phyloP scores from a whole-genome alignment of 2,329 filamentous ascomycete genomes.

The Hymenoscyphus salicellus region DNA sequence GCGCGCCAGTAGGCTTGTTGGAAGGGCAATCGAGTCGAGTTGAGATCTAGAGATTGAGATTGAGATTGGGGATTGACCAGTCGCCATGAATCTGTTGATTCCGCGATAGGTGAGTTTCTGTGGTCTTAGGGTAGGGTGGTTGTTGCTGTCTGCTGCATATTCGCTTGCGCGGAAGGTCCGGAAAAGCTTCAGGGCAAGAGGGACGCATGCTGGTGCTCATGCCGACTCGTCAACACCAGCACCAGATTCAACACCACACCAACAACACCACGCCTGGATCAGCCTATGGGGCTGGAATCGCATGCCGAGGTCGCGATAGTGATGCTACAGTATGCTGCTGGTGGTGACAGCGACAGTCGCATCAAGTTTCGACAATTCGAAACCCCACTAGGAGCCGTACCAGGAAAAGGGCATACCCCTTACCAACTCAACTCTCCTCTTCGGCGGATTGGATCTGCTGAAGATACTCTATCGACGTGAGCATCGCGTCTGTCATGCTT shows the following conservation, averaged over 20 bases:
- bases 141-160: not conserved
- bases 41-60: no score
- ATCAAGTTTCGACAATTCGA: not conserved
- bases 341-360: not conserved
- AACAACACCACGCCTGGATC: not conserved
- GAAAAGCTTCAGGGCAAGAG: not conserved
- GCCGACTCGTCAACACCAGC: constrained; percentile 7
- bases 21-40: no score
- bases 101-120: no score
- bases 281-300: not conserved
- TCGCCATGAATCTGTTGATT: not conserved
- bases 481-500: not conserved
- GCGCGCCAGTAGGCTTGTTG: no score
- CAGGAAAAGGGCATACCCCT: no score
- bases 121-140: not conserved
- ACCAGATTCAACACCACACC: not conserved
- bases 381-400: not conserved
- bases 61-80: no score
- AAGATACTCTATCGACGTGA: not conserved
- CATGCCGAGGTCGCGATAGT: not conserved
- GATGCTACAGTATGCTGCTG: no score
- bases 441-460: not conserved
- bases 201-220: not conserved
- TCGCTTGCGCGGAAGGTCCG: constrained; percentile 4
- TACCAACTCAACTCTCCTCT: not conserved